phyloP scores from a whole-genome alignment of 2,329 filamentous ascomycete genomes.

The Neonectria magnoliae region DNA sequence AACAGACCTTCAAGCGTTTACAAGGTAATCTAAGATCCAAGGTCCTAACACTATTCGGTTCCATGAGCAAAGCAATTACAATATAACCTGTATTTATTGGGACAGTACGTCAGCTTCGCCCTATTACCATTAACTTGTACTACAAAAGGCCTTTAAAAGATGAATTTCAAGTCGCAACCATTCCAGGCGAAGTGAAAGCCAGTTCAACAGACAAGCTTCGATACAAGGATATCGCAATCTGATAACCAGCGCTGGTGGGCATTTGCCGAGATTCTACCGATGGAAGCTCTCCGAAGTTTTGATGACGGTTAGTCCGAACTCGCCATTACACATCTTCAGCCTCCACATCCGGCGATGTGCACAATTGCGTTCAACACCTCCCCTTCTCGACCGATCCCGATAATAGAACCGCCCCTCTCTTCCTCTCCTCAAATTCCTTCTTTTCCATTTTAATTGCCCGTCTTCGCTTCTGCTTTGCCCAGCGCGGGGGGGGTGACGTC shows the following conservation, averaged over 20 bases:
- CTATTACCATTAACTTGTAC: not conserved
- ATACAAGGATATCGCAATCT: constrained; percentile 36
- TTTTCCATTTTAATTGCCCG: constrained; percentile 31
- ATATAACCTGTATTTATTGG: not conserved
- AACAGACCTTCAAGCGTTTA: not conserved
- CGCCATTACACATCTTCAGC: constrained; percentile 46
- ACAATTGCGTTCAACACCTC: constrained; percentile 39
- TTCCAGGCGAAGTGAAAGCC: not conserved
- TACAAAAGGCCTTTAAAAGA: not conserved
- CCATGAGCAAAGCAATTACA: not conserved
- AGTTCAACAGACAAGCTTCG: constrained; percentile 26
- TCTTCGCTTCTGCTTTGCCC: constrained; percentile 29
- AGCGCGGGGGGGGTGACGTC: constrained; percentile 40
- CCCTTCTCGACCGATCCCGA: constrained; percentile 22
- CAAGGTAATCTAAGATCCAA: not conserved
- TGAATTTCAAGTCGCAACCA: not conserved
- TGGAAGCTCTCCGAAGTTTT: constrained; percentile 46
- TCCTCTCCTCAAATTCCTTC: constrained; percentile 10
- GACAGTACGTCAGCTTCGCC: not conserved
- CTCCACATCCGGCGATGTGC: constrained; percentile 47
- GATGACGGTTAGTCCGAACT: constrained; percentile 43
- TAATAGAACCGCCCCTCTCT: constrained; percentile 12
- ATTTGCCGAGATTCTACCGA: constrained; percentile 44
- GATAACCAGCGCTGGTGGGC: constrained; percentile 29
- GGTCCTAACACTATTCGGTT: not conserved